A percentile compares a stretch with the other conserved stretches of the same genome.
Evolutionary conservation across 768 basidiomycete species (phyloP).

Genomic region (Podaxis carcinomalis): DNA sequence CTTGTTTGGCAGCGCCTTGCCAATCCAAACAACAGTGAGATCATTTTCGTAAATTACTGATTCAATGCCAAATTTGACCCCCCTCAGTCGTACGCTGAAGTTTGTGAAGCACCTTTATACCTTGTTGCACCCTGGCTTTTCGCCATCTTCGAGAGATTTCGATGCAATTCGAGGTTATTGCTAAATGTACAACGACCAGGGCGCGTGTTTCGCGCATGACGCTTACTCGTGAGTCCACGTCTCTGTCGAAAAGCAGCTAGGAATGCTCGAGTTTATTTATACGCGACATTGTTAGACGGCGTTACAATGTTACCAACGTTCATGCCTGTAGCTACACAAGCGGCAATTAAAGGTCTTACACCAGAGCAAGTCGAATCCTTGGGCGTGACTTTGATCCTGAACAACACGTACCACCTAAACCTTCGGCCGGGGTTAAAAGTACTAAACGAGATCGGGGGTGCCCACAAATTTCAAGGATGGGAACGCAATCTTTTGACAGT

Average conservation of each 20-base stretch:
- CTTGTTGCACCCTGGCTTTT: constrained; percentile 16
- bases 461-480: constrained; percentile 92
- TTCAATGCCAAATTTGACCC: constrained; percentile 5
- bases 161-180: constrained; percentile 83
- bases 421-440: constrained; percentile 79
- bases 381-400: constrained; percentile 79
- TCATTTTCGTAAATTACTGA: background rate
- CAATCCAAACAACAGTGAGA: background rate
- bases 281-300: constrained; percentile 48
- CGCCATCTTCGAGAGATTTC: constrained; percentile 18
- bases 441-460: constrained; percentile 71
- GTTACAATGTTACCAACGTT: constrained; percentile 83
- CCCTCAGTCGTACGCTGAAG: background rate
- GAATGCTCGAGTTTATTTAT: background rate
- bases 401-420: constrained; percentile 89
- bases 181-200: constrained; percentile 74
- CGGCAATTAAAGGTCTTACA: constrained; percentile 88
- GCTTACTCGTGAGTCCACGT: constrained; percentile 58
- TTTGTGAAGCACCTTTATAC: background rate
- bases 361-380: constrained; percentile 78
- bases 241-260: background rate
- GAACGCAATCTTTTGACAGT: constrained; percentile 80
- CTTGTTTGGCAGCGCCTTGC: background rate
- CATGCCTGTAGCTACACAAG: constrained; percentile 93
- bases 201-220: constrained; percentile 86